Evolutionary conservation across 768 basidiomycete genomes (phyloP), one percentile per base, ranked within the genome.

Genomic region (Leccinum truebloodii): DNA sequence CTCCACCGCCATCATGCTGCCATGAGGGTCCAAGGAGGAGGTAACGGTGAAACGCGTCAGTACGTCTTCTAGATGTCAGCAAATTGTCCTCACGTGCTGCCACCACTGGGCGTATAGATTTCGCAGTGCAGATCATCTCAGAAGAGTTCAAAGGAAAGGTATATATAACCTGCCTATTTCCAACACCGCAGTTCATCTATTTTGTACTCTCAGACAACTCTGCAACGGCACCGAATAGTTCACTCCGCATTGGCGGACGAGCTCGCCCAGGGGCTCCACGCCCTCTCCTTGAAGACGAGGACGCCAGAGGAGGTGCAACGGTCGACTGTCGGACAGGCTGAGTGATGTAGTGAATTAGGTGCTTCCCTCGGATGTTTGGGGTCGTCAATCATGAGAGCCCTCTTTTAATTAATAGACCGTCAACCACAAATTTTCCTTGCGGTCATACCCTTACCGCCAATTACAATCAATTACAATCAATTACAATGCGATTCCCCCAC

Each of bases 1-100:
- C 81, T 90, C 76, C 92, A 94, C 75, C 83, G 89, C 69, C 89
- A 94, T 77, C 92, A 94, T 76, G 81, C 82, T 58, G 80, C 92
- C 52, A 94, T 94, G 92, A 82, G 83, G 71, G 86, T 80, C 49
- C 79, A 84, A 73, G 83, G 81, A 58, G 86, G 83, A 64, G 84
- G 82, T 49, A 86, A 80, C 69, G 87, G 86, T 59, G 92, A 94
- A 80, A 90, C 93, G 52, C 92, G 92, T 94, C 80, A 67, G 89
- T 83, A 59, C 39, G 56, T 65, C 63, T 61, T 67, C 65, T 51
- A 48, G 58, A 41, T 46, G 50, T 59, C 53, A 28, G 54, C 57
- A 57, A 60, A 58, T 59, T 54, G 69, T 58, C 37, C 57, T 67
- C 65, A 69, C 69, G 59, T 71, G 67, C 65, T 66, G 61, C 61